Evolutionary conservation across 2,329 filamentous ascomycete species (phyloP).

Genomic region (Immersiporthe knoxdaviesiana): DNA sequence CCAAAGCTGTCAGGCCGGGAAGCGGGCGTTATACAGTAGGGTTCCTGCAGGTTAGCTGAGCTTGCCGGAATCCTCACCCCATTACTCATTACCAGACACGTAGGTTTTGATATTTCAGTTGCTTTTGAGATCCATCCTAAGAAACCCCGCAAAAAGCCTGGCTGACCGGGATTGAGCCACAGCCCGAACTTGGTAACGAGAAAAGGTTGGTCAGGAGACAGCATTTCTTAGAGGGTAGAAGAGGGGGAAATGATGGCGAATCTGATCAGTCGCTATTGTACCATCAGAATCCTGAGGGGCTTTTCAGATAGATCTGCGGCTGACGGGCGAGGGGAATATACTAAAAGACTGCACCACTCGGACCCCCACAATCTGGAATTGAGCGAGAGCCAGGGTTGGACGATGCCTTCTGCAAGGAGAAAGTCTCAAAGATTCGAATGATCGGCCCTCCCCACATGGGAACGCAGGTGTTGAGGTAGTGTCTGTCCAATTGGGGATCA

Average conservation of each 20-base stretch:
- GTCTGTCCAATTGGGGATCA: neutral
- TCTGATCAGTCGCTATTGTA: neutral
- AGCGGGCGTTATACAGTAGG: conserved; percentile 5
- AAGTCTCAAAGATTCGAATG: neutral
- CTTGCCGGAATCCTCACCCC: neutral
- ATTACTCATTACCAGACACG: neutral
- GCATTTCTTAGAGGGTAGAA: neutral
- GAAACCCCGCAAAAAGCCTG: neutral
- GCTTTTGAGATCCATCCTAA: neutral
- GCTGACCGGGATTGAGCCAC: neutral
- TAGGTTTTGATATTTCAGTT: neutral
- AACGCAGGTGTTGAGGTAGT: neutral
- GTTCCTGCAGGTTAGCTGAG: conserved; percentile 14
- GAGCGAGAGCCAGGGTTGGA: neutral
- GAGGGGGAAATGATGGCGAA: neutral
- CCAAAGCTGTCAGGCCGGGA: neutral
- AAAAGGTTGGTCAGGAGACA: neutral
- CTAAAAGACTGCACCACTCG: neutral
- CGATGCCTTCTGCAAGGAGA: neutral
- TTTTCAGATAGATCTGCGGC: neutral
- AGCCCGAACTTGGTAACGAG: neutral
- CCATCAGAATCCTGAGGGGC: neutral
- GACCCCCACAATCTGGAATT: neutral
- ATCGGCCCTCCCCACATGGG: conserved; percentile 3
- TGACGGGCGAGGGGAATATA: neutral